These are phyloP conservation scores for Wallacemonas collosoma DNA, from an alignment of 208 protist genomes.

Conservation along the genomic window DNA sequence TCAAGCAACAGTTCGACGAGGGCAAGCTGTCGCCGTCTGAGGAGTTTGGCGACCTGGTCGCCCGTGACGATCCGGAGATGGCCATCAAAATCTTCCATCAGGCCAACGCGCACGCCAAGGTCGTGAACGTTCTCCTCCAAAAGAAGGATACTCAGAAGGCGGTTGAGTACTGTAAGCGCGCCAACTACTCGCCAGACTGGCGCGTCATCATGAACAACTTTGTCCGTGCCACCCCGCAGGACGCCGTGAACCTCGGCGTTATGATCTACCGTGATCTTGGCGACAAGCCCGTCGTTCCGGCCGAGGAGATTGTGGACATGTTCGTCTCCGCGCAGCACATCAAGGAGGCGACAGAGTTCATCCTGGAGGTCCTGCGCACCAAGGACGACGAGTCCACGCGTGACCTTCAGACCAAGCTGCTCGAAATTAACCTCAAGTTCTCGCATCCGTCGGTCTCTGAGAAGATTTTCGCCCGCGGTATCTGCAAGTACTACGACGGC, in stretches of 20 bases:
- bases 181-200: constrained; percentile 97
- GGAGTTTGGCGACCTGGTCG: constrained; percentile 98
- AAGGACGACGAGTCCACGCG: constrained; percentile 91
- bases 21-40: constrained; percentile 98
- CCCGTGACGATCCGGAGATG: constrained; percentile 86
- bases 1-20: constrained; percentile 98
- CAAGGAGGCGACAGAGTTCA: constrained; percentile 97
- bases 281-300: constrained; percentile 72
- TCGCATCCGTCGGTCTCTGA: constrained; percentile 97
- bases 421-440: constrained; percentile 99
- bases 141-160: constrained; percentile 97
- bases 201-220: constrained; percentile 94
- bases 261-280: constrained; percentile 91
- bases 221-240: constrained; percentile 90
- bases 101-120: constrained; percentile 93
- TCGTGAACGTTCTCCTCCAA: constrained; percentile 94
- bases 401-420: constrained; percentile 98
- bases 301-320: constrained; percentile 94
- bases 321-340: constrained; percentile 96
- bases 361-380: constrained; percentile 97
- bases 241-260: constrained; percentile 91
- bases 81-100: constrained; percentile 98
- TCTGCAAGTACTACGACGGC: constrained; percentile 98
- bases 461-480: constrained; percentile 97
- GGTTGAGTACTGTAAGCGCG: constrained; percentile 97